A percentile compares a stretch with the other conserved stretches of the same genome.
phyloP scores from a whole-genome alignment of 306 rosid genomes.

The Argentina anserina region DNA sequence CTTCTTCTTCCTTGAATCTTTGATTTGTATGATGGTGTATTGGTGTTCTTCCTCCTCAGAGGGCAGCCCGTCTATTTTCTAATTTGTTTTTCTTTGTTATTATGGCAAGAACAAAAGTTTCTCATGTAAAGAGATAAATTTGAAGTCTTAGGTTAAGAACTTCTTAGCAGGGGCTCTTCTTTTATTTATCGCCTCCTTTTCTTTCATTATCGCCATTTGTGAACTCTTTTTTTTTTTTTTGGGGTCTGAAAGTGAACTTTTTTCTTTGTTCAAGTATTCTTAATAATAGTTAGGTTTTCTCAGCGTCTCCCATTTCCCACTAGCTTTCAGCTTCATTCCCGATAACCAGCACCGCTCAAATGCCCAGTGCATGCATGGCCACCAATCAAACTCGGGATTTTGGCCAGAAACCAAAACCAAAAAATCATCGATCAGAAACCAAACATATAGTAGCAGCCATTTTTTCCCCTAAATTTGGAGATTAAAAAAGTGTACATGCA shows the following conservation, averaged over 20 bases:
- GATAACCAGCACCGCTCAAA: background rate
- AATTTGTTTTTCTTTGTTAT: no score
- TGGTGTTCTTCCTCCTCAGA: no score
- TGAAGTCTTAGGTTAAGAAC: background rate
- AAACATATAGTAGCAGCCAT: background rate
- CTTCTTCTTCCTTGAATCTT: background rate
- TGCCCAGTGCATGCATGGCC: conserved; percentile 3
- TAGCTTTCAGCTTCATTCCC: background rate
- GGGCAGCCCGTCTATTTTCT: no score
- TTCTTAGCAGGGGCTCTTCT: background rate
- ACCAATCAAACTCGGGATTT: background rate
- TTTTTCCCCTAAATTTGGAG: background rate
- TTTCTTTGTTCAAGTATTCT: no score
- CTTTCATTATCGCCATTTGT: background rate
- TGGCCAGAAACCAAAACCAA: background rate
- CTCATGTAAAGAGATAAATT: background rate
- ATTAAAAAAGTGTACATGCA: background rate
- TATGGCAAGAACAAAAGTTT: background rate
- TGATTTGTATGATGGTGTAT: no score
- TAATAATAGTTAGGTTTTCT: background rate
- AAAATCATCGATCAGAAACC: background rate
- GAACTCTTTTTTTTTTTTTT: background rate
- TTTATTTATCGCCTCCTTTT: background rate
- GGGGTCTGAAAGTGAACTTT: no score
- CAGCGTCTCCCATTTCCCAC: background rate